Percentiles rank a stretch among this genome's conserved stretches.
These are phyloP conservation scores for Cyclotella sp. DNA, from an alignment of 108 stramenopile species.

Conservation along the genomic window DNA sequence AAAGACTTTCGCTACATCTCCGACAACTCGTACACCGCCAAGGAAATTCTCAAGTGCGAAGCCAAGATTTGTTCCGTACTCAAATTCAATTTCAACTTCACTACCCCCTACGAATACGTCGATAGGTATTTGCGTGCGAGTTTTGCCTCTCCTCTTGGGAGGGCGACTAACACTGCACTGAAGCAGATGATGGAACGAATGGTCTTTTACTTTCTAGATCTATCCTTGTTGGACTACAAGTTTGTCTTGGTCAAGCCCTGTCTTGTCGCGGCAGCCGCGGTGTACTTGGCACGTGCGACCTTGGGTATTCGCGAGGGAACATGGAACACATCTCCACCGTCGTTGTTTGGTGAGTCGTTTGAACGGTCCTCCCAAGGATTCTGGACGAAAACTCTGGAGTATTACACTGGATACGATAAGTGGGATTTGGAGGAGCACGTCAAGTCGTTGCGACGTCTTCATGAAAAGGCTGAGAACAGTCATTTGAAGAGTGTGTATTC, in stretches of 20 bases:
- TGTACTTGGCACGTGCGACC: slow-evolving; percentile 82
- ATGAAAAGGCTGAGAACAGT: slow-evolving; percentile 54
- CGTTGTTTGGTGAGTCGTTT: not conserved
- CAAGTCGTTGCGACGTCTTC: slow-evolving; percentile 56
- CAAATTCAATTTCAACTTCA: slow-evolving; percentile 53
- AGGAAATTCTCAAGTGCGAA: slow-evolving; percentile 76
- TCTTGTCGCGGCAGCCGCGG: slow-evolving; percentile 74
- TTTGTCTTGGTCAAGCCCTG: slow-evolving; percentile 62
- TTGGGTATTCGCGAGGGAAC: slow-evolving; percentile 55
- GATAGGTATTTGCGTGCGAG: slow-evolving; percentile 73
- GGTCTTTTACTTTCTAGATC: slow-evolving; percentile 77
- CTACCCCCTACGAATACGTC: slow-evolving; percentile 68
- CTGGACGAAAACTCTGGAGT: slow-evolving; percentile 70
- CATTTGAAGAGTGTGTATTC: slow-evolving; percentile 51
- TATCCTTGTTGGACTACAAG: slow-evolving; percentile 71
- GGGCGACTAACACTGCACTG: slow-evolving; percentile 14
- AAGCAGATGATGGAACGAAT: slow-evolving; percentile 49
- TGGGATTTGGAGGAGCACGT: slow-evolving; percentile 63
- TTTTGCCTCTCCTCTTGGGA: slow-evolving; percentile 25
- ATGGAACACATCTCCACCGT: not conserved
- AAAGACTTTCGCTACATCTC: slow-evolving; percentile 79
- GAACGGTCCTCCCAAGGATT: slow-evolving; percentile 13
- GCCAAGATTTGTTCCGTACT: slow-evolving; percentile 63
- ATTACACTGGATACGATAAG: slow-evolving; percentile 69
- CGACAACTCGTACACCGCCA: slow-evolving; percentile 64